Evolutionary conservation across 768 basidiomycete genomes (phyloP).

Genomic region (Macrolepiota dolichaula): DNA sequence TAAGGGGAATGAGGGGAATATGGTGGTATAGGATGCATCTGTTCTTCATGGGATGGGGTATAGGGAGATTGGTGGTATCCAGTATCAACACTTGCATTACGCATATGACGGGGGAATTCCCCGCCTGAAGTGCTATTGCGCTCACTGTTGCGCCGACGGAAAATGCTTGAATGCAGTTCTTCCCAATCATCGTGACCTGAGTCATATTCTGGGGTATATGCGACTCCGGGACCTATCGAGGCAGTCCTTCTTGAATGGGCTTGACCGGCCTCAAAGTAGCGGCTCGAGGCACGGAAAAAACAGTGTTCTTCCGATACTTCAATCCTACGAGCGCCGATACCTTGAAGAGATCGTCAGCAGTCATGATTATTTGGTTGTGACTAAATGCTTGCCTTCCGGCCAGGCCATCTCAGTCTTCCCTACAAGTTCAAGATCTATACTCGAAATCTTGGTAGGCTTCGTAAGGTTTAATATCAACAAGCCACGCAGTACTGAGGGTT

Average conservation of each 20-base stretch:
- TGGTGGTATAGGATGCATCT: conserved; percentile 31
- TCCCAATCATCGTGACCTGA: conserved; percentile 23
- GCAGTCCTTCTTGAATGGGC: conserved; percentile 29
- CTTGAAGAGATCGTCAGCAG: conserved; percentile 21
- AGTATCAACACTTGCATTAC: conserved; percentile 32
- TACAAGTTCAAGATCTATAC: conserved; percentile 77
- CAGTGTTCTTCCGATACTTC: conserved; percentile 79
- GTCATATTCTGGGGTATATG: conserved; percentile 29
- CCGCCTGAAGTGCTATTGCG: not conserved
- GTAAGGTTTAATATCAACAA: conserved; percentile 51
- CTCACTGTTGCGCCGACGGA: not conserved
- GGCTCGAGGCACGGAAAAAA: conserved; percentile 66
- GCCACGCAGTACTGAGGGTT: conserved; percentile 60
- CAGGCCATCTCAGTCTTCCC: conserved; percentile 73
- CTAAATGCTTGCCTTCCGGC: conserved; percentile 67
- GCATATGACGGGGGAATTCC: not conserved
- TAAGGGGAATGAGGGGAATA: conserved; percentile 33
- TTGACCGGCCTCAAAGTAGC: conserved; percentile 67
- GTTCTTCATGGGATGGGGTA: conserved; percentile 29
- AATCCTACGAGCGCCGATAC: conserved; percentile 68
- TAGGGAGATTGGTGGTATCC: conserved; percentile 28
- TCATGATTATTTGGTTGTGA: not conserved
- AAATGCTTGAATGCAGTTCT: conserved; percentile 4
- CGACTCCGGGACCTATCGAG: conserved; percentile 46
- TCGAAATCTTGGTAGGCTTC: conserved; percentile 83